These are phyloP conservation scores for Diaporthe destruens DNA, from an alignment of 2,329 filamentous ascomycete genomes.

Conservation along the genomic window DNA sequence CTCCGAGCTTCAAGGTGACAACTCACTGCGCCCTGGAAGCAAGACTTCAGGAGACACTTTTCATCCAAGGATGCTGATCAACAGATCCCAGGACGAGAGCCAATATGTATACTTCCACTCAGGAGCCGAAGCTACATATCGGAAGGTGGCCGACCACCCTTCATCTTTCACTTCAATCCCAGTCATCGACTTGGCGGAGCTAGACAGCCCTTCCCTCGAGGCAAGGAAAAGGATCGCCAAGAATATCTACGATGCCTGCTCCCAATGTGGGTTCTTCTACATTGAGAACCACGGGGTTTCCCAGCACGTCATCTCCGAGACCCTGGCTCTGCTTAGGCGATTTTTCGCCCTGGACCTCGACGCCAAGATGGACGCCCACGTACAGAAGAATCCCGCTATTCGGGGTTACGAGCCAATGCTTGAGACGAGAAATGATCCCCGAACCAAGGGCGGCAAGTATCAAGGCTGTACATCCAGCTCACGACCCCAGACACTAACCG, in stretches of 20 bases:
- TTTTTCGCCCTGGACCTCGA: constrained; percentile 51
- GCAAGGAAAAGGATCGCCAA: constrained; percentile 45
- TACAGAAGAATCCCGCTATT: constrained; percentile 52
- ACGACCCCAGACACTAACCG: background rate
- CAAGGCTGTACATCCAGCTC: background rate
- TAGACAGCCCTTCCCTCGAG: constrained; percentile 45
- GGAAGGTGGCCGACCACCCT: constrained; percentile 47
- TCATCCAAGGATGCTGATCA: background rate
- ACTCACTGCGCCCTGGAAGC: background rate
- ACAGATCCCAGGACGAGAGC: constrained; percentile 36
- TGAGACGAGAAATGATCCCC: constrained; percentile 50
- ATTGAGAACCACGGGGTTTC: constrained; percentile 51
- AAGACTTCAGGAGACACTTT: too few relatives aligned
- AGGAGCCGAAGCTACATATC: constrained; percentile 49
- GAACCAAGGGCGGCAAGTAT: constrained; percentile 48
- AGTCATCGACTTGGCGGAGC: constrained; percentile 48
- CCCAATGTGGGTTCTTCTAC: constrained; percentile 49
- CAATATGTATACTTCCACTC: constrained; percentile 51
- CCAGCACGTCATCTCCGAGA: constrained; percentile 43
- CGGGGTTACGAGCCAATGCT: constrained; percentile 52
- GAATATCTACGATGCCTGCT: constrained; percentile 47
- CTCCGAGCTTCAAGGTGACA: constrained; percentile 8
- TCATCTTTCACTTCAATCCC: constrained; percentile 51
- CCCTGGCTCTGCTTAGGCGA: constrained; percentile 46
- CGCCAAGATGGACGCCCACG: constrained; percentile 52